phyloP scores from a whole-genome alignment of 192 early-diverging fungal species.

The Podila clonocystis region DNA sequence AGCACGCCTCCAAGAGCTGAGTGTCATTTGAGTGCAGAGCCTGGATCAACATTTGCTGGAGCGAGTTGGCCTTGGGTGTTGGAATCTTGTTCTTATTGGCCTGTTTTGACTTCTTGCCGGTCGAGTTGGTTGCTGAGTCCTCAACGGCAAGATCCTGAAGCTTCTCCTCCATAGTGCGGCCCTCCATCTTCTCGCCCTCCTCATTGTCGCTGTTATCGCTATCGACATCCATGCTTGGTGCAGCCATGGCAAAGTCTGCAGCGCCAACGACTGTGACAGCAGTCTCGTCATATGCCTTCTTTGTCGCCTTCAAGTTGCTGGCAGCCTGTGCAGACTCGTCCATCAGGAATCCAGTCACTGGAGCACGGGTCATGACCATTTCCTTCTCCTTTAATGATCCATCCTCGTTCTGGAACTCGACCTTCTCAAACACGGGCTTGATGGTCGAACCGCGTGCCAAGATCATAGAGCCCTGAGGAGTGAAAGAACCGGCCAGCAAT shows the following conservation, averaged over 20 bases:
- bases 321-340: slow-evolving; percentile 58
- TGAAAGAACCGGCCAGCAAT: slow-evolving; percentile 56
- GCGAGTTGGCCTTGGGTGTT: slow-evolving; percentile 56
- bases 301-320: slow-evolving; percentile 61
- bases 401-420: slow-evolving; percentile 54
- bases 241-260: slow-evolving; percentile 51
- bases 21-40: slow-evolving; percentile 64
- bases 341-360: slow-evolving; percentile 56
- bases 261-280: slow-evolving; percentile 55
- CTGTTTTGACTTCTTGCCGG: slow-evolving; percentile 43
- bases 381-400: slow-evolving; percentile 44
- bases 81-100: slow-evolving; percentile 30
- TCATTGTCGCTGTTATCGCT: slow-evolving; percentile 24
- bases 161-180: slow-evolving; percentile 56
- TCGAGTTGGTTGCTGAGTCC: slow-evolving; percentile 26
- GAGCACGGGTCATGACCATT: slow-evolving; percentile 35
- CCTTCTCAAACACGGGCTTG: slow-evolving; percentile 63
- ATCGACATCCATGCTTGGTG: slow-evolving; percentile 19
- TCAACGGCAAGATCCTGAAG: slow-evolving; percentile 51
- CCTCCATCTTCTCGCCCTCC: slow-evolving; percentile 27
- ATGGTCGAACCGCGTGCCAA: slow-evolving; percentile 61
- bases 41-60: slow-evolving; percentile 63
- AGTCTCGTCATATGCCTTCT: slow-evolving; percentile 65
- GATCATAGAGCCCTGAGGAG: slow-evolving; percentile 53
- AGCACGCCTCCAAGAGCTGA: slow-evolving; percentile 57